Evolutionary conservation across 2,329 filamentous ascomycete species (phyloP), one percentile per base, ranked within the genome.

Genomic region (Aspergillus pseudoterreus): DNA sequence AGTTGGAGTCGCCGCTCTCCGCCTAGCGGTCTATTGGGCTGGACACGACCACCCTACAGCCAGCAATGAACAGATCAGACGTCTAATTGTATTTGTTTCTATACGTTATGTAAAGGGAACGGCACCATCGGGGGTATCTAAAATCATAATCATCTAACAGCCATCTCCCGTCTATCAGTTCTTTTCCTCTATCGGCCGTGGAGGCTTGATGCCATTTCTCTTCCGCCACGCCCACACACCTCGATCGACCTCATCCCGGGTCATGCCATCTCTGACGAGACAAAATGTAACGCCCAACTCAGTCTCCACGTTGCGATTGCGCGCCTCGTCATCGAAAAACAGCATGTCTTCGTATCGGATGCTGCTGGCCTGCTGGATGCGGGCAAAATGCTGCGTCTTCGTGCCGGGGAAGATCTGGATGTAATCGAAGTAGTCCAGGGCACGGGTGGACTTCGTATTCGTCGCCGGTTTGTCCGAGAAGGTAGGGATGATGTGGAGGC

Each of bases 241-340:
- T 52, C 78, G 80, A 71, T 95, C 91, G 17, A 96, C 75, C 75
- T 94, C 91, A 0, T 77, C 78, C 73, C 83, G 86, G 2, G 81
- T 85, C 49, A 96, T 83, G 0, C 92, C 92, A 67, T 95, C 86
- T 50, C 82, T 75, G 0, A 97, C 86, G 45, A 96, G 73, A 65
- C 84, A 84, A 83, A 97, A 95, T 0, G 87, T 88, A 3, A 95
- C 87, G 0, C 92, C 92, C 45, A 96, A 64, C 43, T 80, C 75
- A 1, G 67, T 72, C 71, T 87, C 83, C 1, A 95, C 92, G 66
- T 96, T 91, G 52, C 83, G 78, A 66, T 97, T 97, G 54, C 92
- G 76, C 47, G 80, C 78, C 80, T 97, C 92, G 62, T 97, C 92
- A 62, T 97, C 92, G 60, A 97, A 97, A 71, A 97, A 97, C 32